phyloP scores from a whole-genome alignment of 371 early-diverging fungal genomes.

The Lichtheimia corymbifera region DNA sequence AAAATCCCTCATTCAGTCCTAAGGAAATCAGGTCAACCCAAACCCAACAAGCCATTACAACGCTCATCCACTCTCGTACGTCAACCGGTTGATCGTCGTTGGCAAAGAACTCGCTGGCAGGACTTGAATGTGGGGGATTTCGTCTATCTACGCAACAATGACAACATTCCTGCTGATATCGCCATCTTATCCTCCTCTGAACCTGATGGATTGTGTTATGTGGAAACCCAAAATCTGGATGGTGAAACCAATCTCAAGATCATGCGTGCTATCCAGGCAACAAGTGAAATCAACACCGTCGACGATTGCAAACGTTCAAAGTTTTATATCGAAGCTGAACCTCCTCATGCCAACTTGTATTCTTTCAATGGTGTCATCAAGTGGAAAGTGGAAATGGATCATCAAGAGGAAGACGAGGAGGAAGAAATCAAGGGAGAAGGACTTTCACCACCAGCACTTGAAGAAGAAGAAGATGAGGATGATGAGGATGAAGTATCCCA shows the following conservation, averaged over 20 bases:
- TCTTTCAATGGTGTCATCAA: constrained; percentile 73
- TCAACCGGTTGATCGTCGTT: constrained; percentile 40
- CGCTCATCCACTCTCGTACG: constrained; percentile 6
- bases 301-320: constrained; percentile 59
- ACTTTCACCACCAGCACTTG: neutral
- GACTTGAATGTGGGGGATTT: constrained; percentile 92
- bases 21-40: constrained; percentile 16
- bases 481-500: constrained; percentile 35
- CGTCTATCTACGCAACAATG: constrained; percentile 82
- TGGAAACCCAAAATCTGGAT: constrained; percentile 87
- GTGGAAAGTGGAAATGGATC: constrained; percentile 42
- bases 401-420: constrained; percentile 8
- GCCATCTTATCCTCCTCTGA: constrained; percentile 70
- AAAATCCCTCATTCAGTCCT: constrained; percentile 53
- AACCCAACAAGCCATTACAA: constrained; percentile 9
- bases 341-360: constrained; percentile 77
- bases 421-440: neutral
- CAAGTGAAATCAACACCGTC: constrained; percentile 42
- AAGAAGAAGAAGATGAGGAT: constrained; percentile 20
- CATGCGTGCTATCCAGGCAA: constrained; percentile 49
- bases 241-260: constrained; percentile 88
- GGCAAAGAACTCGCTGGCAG: constrained; percentile 73
- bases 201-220: constrained; percentile 68
- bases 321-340: constrained; percentile 80
- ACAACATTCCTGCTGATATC: constrained; percentile 90